Evolutionary conservation across 345 rosid species (phyloP).

Genomic region (Pseudoturritis turrita): DNA sequence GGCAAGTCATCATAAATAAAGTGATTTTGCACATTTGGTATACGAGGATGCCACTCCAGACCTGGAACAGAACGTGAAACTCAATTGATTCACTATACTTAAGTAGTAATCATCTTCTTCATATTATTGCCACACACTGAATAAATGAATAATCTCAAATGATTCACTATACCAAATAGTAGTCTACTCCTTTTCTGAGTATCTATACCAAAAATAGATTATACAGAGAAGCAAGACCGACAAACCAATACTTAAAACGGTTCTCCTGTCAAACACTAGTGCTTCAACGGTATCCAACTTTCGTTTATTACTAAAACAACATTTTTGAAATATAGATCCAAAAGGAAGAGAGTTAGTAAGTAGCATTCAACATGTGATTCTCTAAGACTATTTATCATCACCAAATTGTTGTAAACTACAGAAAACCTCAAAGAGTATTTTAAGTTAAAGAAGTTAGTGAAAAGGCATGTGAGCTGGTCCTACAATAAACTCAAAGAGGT

Average conservation of each 20-base stretch:
- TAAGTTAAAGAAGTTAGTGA: conserved; percentile 32
- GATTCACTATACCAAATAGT: neutral
- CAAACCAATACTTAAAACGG: neutral
- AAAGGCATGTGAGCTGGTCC: conserved; percentile 35
- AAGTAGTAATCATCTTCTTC: conserved; percentile 1
- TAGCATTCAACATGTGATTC: conserved; percentile 14
- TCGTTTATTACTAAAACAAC: neutral
- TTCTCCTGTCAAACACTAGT: neutral
- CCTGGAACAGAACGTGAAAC: conserved; percentile 46
- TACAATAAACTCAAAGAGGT: conserved; percentile 13
- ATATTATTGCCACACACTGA: conserved; percentile 61
- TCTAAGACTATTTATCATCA: neutral
- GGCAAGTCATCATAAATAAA: conserved; percentile 82
- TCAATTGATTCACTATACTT: conserved; percentile 5
- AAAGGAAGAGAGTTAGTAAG: neutral
- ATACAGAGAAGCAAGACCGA: neutral
- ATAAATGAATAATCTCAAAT: conserved; percentile 33
- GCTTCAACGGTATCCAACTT: neutral
- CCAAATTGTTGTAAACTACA: neutral
- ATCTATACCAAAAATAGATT: neutral
- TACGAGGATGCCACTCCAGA: conserved; percentile 80
- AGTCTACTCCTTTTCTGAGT: neutral
- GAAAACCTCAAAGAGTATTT: conserved; percentile 7
- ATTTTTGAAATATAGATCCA: neutral
- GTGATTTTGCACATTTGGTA: conserved; percentile 64